Evolutionary conservation across 2,329 filamentous ascomycete species (phyloP).

Genomic region (Graphium sp.): DNA sequence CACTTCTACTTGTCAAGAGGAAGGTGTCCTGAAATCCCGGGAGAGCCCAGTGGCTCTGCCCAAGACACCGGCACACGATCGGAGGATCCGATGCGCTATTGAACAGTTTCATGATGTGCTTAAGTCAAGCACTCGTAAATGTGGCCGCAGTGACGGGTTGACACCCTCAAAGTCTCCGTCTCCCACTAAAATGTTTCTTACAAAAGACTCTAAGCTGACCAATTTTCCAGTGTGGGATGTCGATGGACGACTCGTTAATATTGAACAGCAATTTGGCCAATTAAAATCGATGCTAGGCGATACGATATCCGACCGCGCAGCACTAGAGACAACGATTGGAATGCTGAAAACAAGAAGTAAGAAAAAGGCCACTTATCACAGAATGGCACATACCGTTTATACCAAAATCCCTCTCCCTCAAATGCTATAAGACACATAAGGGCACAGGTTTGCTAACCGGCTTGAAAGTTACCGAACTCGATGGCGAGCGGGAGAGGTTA

Average conservation of each 20-base stretch:
- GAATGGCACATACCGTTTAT: no score
- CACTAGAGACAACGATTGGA: slow-evolving; percentile 57
- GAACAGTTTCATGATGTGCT: slow-evolving; percentile 3
- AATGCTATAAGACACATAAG: neutral
- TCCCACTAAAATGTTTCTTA: slow-evolving; percentile 35
- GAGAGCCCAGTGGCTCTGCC: neutral
- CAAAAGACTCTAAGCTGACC: slow-evolving; percentile 54
- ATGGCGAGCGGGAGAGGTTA: slow-evolving; percentile 26
- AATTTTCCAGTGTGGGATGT: slow-evolving; percentile 60
- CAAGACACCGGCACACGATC: neutral
- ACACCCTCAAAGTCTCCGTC: slow-evolving; percentile 3
- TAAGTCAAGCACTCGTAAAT: no score
- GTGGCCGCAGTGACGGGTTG: slow-evolving; percentile 6
- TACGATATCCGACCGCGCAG: slow-evolving; percentile 49
- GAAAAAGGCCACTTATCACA: no score
- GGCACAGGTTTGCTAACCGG: slow-evolving; percentile 5
- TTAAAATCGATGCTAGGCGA: slow-evolving; percentile 58
- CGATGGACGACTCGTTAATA: slow-evolving; percentile 55
- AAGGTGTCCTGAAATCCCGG: neutral
- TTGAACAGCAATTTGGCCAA: slow-evolving; percentile 57
- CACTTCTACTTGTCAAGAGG: neutral
- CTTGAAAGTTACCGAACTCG: slow-evolving; percentile 26
- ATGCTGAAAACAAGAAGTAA: slow-evolving; percentile 60
- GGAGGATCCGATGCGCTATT: neutral
- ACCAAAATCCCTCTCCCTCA: neutral